Evolutionary conservation across 192 early-diverging fungal species (phyloP), one percentile per base, ranked within the genome.

Genomic region (Dissophora globulifera): DNA sequence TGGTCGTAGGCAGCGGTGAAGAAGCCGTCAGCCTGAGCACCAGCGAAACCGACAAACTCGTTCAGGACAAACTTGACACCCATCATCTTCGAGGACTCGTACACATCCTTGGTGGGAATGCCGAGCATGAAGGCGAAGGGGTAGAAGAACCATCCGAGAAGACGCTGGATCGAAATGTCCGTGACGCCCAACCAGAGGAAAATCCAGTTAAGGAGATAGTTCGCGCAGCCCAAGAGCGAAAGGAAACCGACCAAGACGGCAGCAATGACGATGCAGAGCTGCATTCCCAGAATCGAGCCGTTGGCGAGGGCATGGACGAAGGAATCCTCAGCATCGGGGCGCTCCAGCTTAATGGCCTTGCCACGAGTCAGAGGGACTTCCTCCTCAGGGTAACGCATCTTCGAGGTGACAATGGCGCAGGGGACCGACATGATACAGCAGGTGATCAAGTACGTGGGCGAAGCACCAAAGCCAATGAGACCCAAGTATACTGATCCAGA

Each of bases 381-480:
- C 19, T 84, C 89, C 79, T 96, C 95, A 3, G 95, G 95, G 60
- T 89, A 90, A 32, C 91, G 85, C 66, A 96, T 78, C 85, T 96
- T 96, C 81, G 92, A 91, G 57, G 95, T 83, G 45, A 91, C 86
- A 50, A 96, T 68, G 16, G 91, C 89, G 60, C 90, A 89, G 2
- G 95, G 95, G 25, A 96, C 89, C 23, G 95, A 96, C 93, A 96
- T 95, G 84, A 95, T 80, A 76, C 93, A 95, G 16, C 92, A 87
- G 1, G 93, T 93, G 63, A 96, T 87, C 51, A 96, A 78, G 66
- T 87, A 82, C 8, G 84, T 79, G 8, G 86, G 78, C 58, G 80
- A 65, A 15, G 91, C 88, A 56, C 92, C 92, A 72, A 93, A 79
- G 27, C 81, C 66, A 56, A 91, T 84, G 76, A 94, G 95, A 40